Evolutionary conservation across 352 stramenopile species (phyloP), one percentile per base, ranked within the genome.

Genomic region (Pythium utonaiense): DNA sequence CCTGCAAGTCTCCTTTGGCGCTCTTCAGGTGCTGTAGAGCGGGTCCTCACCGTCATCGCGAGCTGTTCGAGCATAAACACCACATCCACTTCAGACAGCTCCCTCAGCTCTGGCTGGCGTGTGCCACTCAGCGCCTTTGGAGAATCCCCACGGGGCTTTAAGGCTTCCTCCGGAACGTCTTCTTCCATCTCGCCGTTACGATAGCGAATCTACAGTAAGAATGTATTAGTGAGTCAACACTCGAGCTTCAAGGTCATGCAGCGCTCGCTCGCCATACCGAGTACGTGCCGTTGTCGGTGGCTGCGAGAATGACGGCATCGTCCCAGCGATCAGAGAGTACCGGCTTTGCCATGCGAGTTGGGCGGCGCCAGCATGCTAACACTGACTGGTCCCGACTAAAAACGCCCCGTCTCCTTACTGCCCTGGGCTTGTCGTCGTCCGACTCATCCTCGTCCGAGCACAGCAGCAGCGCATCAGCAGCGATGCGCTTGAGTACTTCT

Each of bases 61-160:
- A 91, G 61, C 40, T 91, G 78, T 38, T 91, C 76, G 6, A 91
- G 66, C 24, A 91, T 42, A 53, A 85, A 86, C 17, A 85, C 22
- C 17, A 73, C 71, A 17, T 91, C 65, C 2, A 27, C 4, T 13
- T 62, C 49, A 6, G 30, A 60, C 3, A 61, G 34, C 14, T 66
- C 52, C 10, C 42, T 40, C 19, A 28, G 9, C 19, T 55, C 28
- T 24, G 40, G 48, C 25, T 24, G 24, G 42, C 54, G 40, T 45
- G 33, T 25, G 3, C n/a, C 21, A 41, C 42, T 24, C 2, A 10
- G 48, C 19, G 27, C 42, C 21, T 28, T 17, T 4, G 47, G 36
- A n/a, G 52, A 19, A n/a, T 60, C 42, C 16, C n/a, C 9, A 24
- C 47, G 38, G 14, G 28, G 19, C 44, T 70, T 72, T 13, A 88